These are phyloP conservation scores for Xylaria sp. DNA, from an alignment of 2,329 filamentous ascomycete species.

Conservation along the genomic window DNA sequence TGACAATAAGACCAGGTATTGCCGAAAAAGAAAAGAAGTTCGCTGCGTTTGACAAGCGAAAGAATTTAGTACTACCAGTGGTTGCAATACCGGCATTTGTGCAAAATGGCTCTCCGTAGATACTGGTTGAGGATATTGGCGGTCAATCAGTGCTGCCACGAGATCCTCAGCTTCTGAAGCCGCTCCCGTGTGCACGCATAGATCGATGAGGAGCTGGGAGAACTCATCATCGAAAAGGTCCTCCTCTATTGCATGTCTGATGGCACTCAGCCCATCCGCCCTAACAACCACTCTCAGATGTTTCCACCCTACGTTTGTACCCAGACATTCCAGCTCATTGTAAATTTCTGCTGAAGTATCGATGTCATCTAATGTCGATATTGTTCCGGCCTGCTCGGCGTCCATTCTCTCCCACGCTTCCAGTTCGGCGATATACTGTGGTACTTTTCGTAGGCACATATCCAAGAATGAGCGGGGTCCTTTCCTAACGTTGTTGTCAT, in stretches of 20 bases:
- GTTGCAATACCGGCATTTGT: slow-evolving; percentile 36
- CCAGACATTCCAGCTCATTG: slow-evolving; percentile 53
- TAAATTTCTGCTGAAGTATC: slow-evolving; percentile 54
- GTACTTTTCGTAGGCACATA: slow-evolving; percentile 56
- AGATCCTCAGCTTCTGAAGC: slow-evolving; percentile 50
- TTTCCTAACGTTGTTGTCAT: slow-evolving; percentile 19
- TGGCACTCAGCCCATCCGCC: slow-evolving; percentile 52
- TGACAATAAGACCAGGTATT: slow-evolving; percentile 46
- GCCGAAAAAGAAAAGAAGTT: slow-evolving; percentile 45
- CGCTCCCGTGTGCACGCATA: slow-evolving; percentile 47
- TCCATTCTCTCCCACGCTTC: slow-evolving; percentile 49
- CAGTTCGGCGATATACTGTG: slow-evolving; percentile 53
- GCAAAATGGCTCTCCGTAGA: slow-evolving; percentile 41
- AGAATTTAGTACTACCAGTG: slow-evolving; percentile 44
- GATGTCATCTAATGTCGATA: slow-evolving; percentile 43
- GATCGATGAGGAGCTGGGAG: slow-evolving; percentile 47
- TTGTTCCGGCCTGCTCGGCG: slow-evolving; percentile 46
- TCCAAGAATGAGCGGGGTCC: slow-evolving; percentile 51
- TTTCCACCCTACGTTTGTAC: slow-evolving; percentile 51
- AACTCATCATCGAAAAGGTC: slow-evolving; percentile 50
- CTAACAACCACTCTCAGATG: slow-evolving; percentile 53
- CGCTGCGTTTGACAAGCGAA: slow-evolving; percentile 43
- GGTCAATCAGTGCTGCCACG: slow-evolving; percentile 44
- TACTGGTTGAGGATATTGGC: slow-evolving; percentile 45
- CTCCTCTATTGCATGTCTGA: slow-evolving; percentile 50